Conservation (phyloP, 2,329 filamentous ascomycete genomes). For the Lomentospora prolificans region DNA sequence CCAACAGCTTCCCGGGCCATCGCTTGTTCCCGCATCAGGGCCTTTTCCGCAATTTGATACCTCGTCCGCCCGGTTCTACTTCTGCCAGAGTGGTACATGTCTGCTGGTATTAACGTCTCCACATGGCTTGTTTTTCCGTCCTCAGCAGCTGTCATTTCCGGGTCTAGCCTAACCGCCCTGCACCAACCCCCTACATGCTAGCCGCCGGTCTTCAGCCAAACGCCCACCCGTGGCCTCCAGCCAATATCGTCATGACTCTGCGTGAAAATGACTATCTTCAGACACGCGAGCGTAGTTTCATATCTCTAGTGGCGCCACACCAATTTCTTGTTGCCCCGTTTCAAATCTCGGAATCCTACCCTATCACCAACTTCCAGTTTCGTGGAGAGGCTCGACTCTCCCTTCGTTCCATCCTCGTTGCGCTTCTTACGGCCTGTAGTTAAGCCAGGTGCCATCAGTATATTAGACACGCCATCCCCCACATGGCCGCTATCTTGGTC, state of each 20-base stretch:
- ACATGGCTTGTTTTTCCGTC: too few relatives aligned
- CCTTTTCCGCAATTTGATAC: too few relatives aligned
- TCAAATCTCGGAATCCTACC: constrained; percentile 19
- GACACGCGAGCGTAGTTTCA: constrained; percentile 46
- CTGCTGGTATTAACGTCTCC: too few relatives aligned
- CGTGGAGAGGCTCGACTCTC: constrained; percentile 22
- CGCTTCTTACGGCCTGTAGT: constrained; percentile 15
- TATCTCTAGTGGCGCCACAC: constrained; percentile 19
- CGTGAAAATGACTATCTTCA: constrained; percentile 29
- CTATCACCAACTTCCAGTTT: constrained; percentile 16
- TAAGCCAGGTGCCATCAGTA: constrained; percentile 16
- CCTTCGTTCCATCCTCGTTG: constrained; percentile 14
- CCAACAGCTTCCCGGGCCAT: background rate
- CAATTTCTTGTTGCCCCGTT: constrained; percentile 22
- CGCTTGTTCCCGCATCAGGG: too few relatives aligned
- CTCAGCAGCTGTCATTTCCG: too few relatives aligned
- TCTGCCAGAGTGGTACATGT: too few relatives aligned
- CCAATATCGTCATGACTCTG: constrained; percentile 41
- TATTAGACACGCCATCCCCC: constrained; percentile 9
- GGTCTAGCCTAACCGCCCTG: constrained; percentile 13
- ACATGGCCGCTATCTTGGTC: constrained; percentile 1
- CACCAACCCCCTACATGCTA: constrained; percentile 20
- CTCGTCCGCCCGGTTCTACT: too few relatives aligned
- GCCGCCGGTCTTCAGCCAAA: constrained; percentile 39
- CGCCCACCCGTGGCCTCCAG: constrained; percentile 23